phyloP scores from a whole-genome alignment of 306 rosid genomes.

The Alnus glutinosa region DNA sequence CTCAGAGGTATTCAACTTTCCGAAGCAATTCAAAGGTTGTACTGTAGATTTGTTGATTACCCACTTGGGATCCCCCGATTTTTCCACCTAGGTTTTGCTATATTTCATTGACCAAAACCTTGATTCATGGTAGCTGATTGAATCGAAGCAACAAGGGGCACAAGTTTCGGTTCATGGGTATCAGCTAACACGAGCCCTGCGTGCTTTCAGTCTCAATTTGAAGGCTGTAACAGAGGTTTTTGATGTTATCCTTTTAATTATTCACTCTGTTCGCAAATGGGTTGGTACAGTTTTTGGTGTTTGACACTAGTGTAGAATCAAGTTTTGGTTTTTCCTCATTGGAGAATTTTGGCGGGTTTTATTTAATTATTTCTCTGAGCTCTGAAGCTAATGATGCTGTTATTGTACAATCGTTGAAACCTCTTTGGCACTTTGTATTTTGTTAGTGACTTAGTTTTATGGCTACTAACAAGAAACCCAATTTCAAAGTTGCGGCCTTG shows the following conservation, averaged over 20 bases:
- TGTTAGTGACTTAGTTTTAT: slow-evolving; percentile 28
- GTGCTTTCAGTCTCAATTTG: slow-evolving; percentile 38
- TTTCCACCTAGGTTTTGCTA: slow-evolving; percentile 20
- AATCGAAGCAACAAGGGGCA: slow-evolving; percentile 21
- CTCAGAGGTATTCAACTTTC: slow-evolving; percentile 1
- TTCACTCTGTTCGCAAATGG: slow-evolving; percentile 30
- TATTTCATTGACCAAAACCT: slow-evolving; percentile 15
- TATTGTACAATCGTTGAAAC: slow-evolving; percentile 21
- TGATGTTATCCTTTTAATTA: slow-evolving; percentile 24
- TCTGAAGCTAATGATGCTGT: slow-evolving; percentile 31
- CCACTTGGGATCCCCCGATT: slow-evolving; percentile 13
- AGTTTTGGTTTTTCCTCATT: slow-evolving; percentile 11
- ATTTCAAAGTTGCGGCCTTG: slow-evolving; percentile 55
- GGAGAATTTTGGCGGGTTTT: not conserved
- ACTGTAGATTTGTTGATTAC: slow-evolving; percentile 7
- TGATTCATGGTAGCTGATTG: slow-evolving; percentile 23
- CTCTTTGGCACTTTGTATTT: slow-evolving; percentile 21
- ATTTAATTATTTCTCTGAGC: slow-evolving; percentile 8
- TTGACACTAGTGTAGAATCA: slow-evolving; percentile 4
- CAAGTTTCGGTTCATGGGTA: slow-evolving; percentile 29
- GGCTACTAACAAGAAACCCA: slow-evolving; percentile 60
- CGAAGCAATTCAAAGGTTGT: slow-evolving; percentile 8
- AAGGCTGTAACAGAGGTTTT: slow-evolving; percentile 43
- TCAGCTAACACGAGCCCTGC: slow-evolving; percentile 32
- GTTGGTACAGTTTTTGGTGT: slow-evolving; percentile 18